Conservation (phyloP, 2,329 filamentous ascomycete species). For the Alternaria infectoria region DNA sequence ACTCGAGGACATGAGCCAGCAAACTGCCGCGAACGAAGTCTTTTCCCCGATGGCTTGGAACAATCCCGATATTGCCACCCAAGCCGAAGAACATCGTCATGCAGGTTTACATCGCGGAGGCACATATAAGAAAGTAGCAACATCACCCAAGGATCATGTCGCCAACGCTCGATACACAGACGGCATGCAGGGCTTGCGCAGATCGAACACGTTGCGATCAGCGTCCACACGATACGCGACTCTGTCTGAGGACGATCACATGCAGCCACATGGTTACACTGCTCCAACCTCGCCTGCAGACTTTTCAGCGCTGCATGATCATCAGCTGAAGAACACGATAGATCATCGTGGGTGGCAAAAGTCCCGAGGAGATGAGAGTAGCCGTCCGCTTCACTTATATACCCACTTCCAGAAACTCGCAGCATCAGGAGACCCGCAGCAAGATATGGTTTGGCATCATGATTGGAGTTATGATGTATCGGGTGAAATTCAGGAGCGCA, state of each 20-base stretch:
- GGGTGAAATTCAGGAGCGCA: neutral
- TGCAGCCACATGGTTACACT: conserved; percentile 32
- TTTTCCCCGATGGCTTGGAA: conserved; percentile 44
- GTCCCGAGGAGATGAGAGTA: neutral
- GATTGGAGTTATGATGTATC: neutral
- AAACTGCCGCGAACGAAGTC: conserved; percentile 42
- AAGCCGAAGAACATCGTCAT: conserved; percentile 2
- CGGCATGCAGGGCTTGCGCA: conserved; percentile 16
- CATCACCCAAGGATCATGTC: neutral
- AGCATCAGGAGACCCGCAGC: neutral
- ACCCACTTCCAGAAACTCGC: neutral
- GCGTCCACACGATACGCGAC: conserved; percentile 27
- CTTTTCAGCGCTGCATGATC: conserved; percentile 7
- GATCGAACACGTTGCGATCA: conserved; percentile 19
- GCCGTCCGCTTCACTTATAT: neutral
- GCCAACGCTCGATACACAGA: conserved; percentile 26
- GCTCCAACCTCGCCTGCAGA: conserved; percentile 23
- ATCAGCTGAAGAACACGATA: neutral
- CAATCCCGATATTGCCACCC: conserved; percentile 7
- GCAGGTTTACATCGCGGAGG: conserved; percentile 9
- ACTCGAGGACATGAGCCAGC: conserved; percentile 55
- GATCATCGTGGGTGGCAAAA: neutral
- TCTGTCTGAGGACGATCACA: conserved; percentile 16
- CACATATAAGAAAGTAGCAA: neutral
- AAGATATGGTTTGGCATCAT: neutral